These are phyloP conservation scores for Phytophthora tubulina DNA, from an alignment of 352 stramenopile genomes.

Conservation along the genomic window DNA sequence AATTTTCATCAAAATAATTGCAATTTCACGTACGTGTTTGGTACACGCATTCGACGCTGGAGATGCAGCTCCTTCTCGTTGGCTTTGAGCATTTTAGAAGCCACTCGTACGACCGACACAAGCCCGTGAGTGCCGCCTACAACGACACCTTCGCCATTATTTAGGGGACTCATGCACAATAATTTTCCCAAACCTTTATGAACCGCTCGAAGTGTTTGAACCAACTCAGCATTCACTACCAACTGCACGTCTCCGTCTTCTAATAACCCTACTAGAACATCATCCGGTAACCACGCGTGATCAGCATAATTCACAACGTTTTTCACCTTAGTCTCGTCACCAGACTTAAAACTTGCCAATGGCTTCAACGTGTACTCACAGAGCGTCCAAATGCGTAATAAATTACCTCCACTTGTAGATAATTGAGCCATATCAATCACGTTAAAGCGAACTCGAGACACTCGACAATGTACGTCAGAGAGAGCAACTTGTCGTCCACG, in stretches of 20 bases:
- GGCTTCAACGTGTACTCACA: conserved; percentile 75
- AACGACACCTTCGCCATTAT: conserved; percentile 64
- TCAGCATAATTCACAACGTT: conserved; percentile 67
- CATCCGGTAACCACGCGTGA: conserved; percentile 75
- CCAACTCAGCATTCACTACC: conserved; percentile 75
- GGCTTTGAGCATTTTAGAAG: conserved; percentile 59
- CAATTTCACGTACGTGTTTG: conserved; percentile 48
- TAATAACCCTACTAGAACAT: conserved; percentile 73
- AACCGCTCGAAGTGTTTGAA: conserved; percentile 73
- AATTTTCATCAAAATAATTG: neutral
- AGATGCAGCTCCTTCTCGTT: conserved; percentile 80
- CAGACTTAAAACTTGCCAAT: conserved; percentile 82
- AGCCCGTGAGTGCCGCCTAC: conserved; percentile 65
- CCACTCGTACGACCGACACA: conserved; percentile 68
- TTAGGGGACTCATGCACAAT: conserved; percentile 52
- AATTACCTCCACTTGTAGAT: conserved; percentile 71
- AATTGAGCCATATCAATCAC: conserved; percentile 82
- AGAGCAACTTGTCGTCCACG: conserved; percentile 68
- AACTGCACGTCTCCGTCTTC: conserved; percentile 81
- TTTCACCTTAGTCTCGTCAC: conserved; percentile 66
- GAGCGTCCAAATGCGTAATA: conserved; percentile 83
- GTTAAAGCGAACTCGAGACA: conserved; percentile 83
- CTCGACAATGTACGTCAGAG: conserved; percentile 72
- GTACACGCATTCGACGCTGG: conserved; percentile 66
- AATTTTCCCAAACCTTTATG: conserved; percentile 54